A percentile compares a stretch with the other conserved stretches of the same genome.
Evolutionary conservation across 1,284 basidiomycete species (phyloP).

Genomic region (Cystobasidiaceae sp.): DNA sequence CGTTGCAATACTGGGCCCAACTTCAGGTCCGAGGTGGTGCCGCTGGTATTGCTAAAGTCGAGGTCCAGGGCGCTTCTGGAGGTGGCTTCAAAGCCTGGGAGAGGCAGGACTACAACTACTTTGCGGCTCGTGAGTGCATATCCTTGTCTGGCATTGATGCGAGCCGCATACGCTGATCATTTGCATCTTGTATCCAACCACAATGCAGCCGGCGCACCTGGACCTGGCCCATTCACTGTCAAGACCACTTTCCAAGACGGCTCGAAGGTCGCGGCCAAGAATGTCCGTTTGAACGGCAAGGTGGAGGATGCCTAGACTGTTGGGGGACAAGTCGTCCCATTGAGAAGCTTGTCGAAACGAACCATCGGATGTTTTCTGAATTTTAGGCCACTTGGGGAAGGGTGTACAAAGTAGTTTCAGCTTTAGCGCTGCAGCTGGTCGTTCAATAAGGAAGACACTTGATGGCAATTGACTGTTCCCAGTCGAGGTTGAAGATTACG

Average conservation of each 20-base stretch:
- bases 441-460: too few relatives aligned
- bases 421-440: too few relatives aligned
- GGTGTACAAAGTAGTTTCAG: too few relatives aligned
- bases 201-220: not conserved
- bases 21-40: not conserved
- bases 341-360: too few relatives aligned
- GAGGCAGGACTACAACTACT: conserved; percentile 8
- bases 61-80: not conserved
- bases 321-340: too few relatives aligned
- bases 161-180: not conserved
- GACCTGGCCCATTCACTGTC: conserved; percentile 1
- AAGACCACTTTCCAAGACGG: conserved; percentile 4
- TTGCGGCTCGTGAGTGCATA: not conserved
- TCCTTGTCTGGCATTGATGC: too few relatives aligned
- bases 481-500: too few relatives aligned
- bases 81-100: not conserved
- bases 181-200: not conserved
- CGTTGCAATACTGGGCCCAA: not conserved
- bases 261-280: not conserved
- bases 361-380: too few relatives aligned
- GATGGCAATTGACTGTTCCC: too few relatives aligned
- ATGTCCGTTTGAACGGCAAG: conserved; percentile 4
- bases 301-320: not conserved
- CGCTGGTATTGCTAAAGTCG: not conserved
- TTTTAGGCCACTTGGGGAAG: too few relatives aligned